phyloP scores from a whole-genome alignment of 164 flowering plant species.

The Annona cherimola region DNA sequence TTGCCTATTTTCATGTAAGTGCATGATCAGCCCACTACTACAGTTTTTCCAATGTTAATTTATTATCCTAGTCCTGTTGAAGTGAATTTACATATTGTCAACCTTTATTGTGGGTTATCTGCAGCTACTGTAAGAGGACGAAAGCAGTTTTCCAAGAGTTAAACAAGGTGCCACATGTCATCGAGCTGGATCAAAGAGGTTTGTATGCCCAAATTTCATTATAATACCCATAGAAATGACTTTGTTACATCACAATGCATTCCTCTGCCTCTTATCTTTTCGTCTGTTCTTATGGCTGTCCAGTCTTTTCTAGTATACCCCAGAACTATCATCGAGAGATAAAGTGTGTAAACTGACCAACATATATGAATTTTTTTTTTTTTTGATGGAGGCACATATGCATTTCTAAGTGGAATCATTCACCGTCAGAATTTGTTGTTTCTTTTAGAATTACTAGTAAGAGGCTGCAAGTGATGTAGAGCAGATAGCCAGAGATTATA shows the following conservation, averaged over 20 bases:
- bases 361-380: too few species aligned
- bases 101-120: slow-evolving; percentile 6
- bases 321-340: too few species aligned
- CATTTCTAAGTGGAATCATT: background rate
- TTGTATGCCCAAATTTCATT: slow-evolving; percentile 6
- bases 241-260: background rate
- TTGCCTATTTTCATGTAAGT: background rate
- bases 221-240: background rate
- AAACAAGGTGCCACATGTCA: slow-evolving; percentile 61
- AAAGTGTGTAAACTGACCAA: too few species aligned
- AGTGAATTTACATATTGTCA: background rate
- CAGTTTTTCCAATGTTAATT: background rate
- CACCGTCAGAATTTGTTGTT: background rate
- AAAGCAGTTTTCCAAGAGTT: slow-evolving; percentile 85
- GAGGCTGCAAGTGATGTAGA: background rate
- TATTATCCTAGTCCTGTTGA: background rate
- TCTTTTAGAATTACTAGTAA: background rate
- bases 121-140: slow-evolving; percentile 81
- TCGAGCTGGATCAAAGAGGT: slow-evolving; percentile 95
- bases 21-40: background rate
- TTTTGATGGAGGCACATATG: background rate
- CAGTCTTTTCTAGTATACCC: too few species aligned
- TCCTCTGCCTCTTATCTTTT: too few species aligned
- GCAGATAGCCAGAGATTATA: background rate
- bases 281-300: too few species aligned